Conservation (phyloP, 1,284 basidiomycete species). For the Amylostereum chailletii region DNA sequence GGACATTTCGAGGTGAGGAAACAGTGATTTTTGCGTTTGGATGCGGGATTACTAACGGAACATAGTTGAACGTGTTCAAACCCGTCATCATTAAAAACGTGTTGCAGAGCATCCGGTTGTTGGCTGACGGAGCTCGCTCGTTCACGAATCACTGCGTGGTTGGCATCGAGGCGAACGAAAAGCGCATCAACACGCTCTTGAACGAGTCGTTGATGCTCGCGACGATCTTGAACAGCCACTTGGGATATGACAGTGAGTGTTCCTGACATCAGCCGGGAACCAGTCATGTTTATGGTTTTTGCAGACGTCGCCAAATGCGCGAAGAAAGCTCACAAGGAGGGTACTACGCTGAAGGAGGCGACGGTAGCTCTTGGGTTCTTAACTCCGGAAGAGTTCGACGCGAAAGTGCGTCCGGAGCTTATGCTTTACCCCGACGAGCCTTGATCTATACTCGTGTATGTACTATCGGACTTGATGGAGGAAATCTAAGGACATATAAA, state of each 20-base stretch:
- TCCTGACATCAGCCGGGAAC: conserved; percentile 2
- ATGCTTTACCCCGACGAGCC: conserved; percentile 71
- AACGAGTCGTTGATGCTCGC: conserved; percentile 97
- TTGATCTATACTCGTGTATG: conserved; percentile 9
- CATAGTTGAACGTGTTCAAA: conserved; percentile 96
- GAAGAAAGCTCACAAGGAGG: conserved; percentile 99
- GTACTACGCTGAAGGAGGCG: conserved; percentile 92
- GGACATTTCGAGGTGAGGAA: conserved; percentile 88
- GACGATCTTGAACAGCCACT: conserved; percentile 86
- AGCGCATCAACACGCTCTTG: conserved; percentile 81
- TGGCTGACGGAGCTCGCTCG: conserved; percentile 86
- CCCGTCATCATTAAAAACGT: conserved; percentile 98
- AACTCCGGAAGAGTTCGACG: conserved; percentile 89
- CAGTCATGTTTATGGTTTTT: conserved; percentile 8
- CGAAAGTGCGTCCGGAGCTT: conserved; percentile 90
- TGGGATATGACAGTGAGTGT: conserved; percentile 89
- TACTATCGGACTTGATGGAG: too few relatives aligned
- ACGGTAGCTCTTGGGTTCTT: conserved; percentile 84
- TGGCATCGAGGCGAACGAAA: conserved; percentile 94
- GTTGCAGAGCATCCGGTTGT: conserved; percentile 87
- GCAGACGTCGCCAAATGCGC: conserved; percentile 95
- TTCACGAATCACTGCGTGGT: conserved; percentile 98
- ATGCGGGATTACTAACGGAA: conserved; percentile 2
- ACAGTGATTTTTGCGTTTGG: background rate
- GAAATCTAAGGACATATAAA: too few relatives aligned